Conservation (phyloP, 306 rosid species). For the Hippophae tibetana region DNA sequence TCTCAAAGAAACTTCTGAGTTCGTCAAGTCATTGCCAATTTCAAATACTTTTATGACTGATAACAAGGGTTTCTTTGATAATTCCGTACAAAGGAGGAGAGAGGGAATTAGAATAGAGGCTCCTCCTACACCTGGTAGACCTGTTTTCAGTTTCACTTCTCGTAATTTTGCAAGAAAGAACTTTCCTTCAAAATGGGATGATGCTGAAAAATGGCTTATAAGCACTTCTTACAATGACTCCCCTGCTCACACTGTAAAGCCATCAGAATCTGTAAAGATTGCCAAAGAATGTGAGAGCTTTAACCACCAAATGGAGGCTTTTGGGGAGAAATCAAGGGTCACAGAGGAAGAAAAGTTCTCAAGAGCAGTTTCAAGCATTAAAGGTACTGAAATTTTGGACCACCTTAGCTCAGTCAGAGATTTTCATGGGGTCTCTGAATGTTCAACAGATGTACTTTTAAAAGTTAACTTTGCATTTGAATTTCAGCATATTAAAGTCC, state of each 20-base stretch:
- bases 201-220: conserved; percentile 96
- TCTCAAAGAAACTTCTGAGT: conserved; percentile 87
- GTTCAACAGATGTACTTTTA: conserved; percentile 51
- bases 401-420: conserved; percentile 31
- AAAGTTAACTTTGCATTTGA: conserved; percentile 46
- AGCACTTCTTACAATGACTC: conserved; percentile 74
- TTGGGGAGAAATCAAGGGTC: conserved; percentile 59
- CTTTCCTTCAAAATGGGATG: conserved; percentile 97
- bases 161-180: conserved; percentile 54
- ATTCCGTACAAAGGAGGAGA: conserved; percentile 38
- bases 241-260: conserved; percentile 54
- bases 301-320: conserved; percentile 44
- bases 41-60: conserved; percentile 28
- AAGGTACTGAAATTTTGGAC: conserved; percentile 40
- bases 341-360: conserved; percentile 45
- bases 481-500: conserved; percentile 13
- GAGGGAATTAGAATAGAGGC: conserved; percentile 42
- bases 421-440: conserved; percentile 36
- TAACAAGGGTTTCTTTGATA: conserved; percentile 28
- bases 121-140: conserved; percentile 89
- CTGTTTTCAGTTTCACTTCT: conserved; percentile 62
- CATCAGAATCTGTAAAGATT: conserved; percentile 36
- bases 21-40: conserved; percentile 79
- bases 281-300: conserved; percentile 34
- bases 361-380: conserved; percentile 38